These are phyloP conservation scores for Boletus coffeatus DNA, from an alignment of 1,284 basidiomycete species.

Conservation along the genomic window DNA sequence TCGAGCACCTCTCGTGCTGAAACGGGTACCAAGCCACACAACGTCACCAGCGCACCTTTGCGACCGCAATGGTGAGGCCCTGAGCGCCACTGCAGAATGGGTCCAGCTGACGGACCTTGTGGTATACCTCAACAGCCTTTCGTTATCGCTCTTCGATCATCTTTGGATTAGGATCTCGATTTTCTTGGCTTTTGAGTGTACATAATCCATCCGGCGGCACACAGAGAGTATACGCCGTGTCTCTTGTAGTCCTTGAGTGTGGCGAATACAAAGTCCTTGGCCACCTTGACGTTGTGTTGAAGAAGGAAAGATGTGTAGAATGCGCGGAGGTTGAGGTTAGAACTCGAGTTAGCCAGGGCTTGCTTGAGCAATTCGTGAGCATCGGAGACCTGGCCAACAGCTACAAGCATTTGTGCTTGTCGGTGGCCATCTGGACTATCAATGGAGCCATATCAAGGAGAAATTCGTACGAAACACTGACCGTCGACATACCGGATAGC, in stretches of 20 bases:
- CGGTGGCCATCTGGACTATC: conserved; percentile 59
- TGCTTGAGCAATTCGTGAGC: conserved; percentile 88
- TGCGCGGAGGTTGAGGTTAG: conserved; percentile 76
- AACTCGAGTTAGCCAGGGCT: conserved; percentile 64
- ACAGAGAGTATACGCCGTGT: conserved; percentile 87
- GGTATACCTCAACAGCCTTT: conserved; percentile 83
- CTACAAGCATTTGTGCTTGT: conserved; percentile 72
- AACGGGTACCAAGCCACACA: conserved; percentile 46
- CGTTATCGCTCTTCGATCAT: conserved; percentile 69
- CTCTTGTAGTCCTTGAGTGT: conserved; percentile 82
- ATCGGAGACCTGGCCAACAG: conserved; percentile 65
- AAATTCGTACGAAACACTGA: conserved; percentile 34
- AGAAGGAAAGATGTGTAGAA: conserved; percentile 88
- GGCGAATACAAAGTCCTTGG: conserved; percentile 80
- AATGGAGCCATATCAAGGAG: neutral
- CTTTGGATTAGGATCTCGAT: conserved; percentile 49
- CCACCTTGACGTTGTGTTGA: conserved; percentile 64
- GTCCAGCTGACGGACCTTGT: conserved; percentile 81
- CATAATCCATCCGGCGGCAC: conserved; percentile 80
- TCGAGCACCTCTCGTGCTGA: conserved; percentile 73
- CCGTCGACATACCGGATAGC: conserved; percentile 94
- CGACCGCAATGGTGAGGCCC: conserved; percentile 86
- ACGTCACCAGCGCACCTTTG: conserved; percentile 74
- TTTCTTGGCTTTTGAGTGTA: conserved; percentile 82
- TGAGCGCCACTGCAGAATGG: conserved; percentile 89